phyloP scores from a whole-genome alignment of 177 flowering plant species.

The Vitis hybrid region DNA sequence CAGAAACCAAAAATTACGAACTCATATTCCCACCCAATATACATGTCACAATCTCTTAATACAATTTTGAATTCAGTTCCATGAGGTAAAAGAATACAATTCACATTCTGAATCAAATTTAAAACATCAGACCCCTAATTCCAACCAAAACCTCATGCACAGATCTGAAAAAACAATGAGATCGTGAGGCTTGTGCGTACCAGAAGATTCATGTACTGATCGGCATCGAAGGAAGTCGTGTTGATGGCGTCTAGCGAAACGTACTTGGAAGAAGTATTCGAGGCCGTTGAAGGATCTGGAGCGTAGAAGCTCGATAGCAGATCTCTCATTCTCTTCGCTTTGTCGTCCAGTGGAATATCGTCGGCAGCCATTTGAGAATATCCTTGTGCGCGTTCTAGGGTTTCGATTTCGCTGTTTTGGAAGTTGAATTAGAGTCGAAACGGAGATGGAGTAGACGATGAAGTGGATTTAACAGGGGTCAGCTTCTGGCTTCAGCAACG shows the following conservation, averaged over 20 bases:
- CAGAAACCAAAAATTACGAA: no score
- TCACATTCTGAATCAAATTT: neutral
- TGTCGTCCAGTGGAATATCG: slow-evolving; percentile 77
- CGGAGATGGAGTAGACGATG: no score
- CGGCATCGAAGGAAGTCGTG: slow-evolving; percentile 79
- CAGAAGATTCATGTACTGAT: slow-evolving; percentile 87
- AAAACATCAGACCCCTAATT: neutral
- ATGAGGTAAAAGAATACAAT: neutral
- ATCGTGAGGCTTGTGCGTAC: slow-evolving; percentile 28
- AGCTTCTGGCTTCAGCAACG: no score
- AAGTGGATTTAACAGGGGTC: no score
- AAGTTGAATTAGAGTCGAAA: no score
- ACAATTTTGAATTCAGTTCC: no score
- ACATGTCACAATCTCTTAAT: no score
- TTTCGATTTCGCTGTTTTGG: no score
- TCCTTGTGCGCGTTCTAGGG: neutral
- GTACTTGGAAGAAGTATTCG: slow-evolving; percentile 38
- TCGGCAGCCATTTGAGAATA: slow-evolving; percentile 48
- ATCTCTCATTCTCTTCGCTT: slow-evolving; percentile 96
- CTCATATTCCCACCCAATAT: no score
- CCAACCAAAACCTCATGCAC: neutral
- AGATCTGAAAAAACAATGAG: neutral
- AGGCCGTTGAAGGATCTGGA: slow-evolving; percentile 57
- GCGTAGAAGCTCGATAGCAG: slow-evolving; percentile 94
- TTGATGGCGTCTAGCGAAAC: slow-evolving; percentile 74